Percentiles rank a stretch among this genome's conserved stretches.
These are phyloP conservation scores for Backusella liffmaniae DNA, from an alignment of 192 early-diverging fungal genomes.

Conservation along the genomic window DNA sequence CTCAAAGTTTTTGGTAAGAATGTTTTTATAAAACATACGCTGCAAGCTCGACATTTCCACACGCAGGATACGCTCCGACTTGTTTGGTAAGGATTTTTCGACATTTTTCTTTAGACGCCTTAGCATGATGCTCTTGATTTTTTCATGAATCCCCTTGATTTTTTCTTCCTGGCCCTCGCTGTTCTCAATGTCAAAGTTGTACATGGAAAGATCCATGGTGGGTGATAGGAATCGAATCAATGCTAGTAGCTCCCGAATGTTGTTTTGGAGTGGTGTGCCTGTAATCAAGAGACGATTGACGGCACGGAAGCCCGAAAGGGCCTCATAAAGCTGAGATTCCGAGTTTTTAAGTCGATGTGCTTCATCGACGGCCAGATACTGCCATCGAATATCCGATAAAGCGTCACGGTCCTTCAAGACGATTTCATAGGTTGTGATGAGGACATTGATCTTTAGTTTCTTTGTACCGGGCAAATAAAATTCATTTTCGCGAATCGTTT, in stretches of 20 bases:
- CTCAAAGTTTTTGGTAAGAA: slow-evolving; percentile 91
- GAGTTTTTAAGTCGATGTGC: slow-evolving; percentile 97
- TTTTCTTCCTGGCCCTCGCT: slow-evolving; percentile 74
- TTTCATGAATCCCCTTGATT: slow-evolving; percentile 81
- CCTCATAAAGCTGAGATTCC: slow-evolving; percentile 92
- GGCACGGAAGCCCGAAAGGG: slow-evolving; percentile 83
- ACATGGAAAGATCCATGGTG: slow-evolving; percentile 74
- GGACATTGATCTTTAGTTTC: slow-evolving; percentile 82
- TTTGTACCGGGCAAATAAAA: slow-evolving; percentile 68
- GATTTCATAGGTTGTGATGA: slow-evolving; percentile 95
- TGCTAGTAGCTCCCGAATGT: slow-evolving; percentile 89
- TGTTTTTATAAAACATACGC: slow-evolving; percentile 92
- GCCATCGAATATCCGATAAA: slow-evolving; percentile 86
- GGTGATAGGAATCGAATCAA: slow-evolving; percentile 95
- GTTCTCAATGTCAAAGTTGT: slow-evolving; percentile 79
- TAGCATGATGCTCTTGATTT: slow-evolving; percentile 88
- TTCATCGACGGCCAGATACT: slow-evolving; percentile 94
- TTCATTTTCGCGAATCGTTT: slow-evolving; percentile 93
- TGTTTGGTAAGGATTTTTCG: slow-evolving; percentile 93
- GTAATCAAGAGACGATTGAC: slow-evolving; percentile 94
- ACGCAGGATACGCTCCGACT: slow-evolving; percentile 94
- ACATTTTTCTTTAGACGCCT: slow-evolving; percentile 98
- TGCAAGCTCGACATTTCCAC: slow-evolving; percentile 91
- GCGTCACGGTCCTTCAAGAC: slow-evolving; percentile 87
- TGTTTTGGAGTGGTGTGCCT: slow-evolving; percentile 99